Base-by-base conservation (phyloP, 2,329 filamentous ascomycete genomes). In the Parasarocladium wereldwijsianum region DNA sequence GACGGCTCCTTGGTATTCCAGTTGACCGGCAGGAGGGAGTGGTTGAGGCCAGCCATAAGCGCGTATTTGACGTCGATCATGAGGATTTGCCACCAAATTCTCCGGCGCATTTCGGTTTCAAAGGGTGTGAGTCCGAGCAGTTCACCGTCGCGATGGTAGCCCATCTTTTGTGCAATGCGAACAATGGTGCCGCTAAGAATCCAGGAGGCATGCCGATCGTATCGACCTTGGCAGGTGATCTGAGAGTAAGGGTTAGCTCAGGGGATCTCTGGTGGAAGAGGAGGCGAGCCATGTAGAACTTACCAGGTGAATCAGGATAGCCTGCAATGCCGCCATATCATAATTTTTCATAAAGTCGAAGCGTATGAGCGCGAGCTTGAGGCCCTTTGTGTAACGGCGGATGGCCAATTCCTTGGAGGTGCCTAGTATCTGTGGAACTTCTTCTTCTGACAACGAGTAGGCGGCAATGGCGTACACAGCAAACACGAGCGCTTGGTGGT, bases 131-230 rank as follows among this genome's bases (percentile, higher is more conserved):
- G 53, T 2, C 63, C 64, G 5, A 73, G 53, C 12, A 52, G 47
- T 35, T 65, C 62, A 20, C 70, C 72, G 35, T 79, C 73, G 9
- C 68, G 61, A 36, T 78, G 71, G 27, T 78, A 58, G 1, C 75
- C 75, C 60, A 79, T 73, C 43, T 74, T 73, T 43, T 76, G 68
- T 1, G 71, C 73, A 31, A 79, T 70, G 13, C 75, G 64, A 19
- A 79, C 58, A 5, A 70, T 58, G 11, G 71, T 56, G 4, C 72
- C 72, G 30, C 67, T 70, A 14, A 77, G 43, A 24, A 74, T 62
- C 67, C 70, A 76, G 4, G 66, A 57, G 2, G 66, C 64, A 38
- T 74, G 68, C 3, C 63, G 61, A 36, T 73, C 66, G 40, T 70
- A 70, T 5, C 65, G 62, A 19, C 67, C 66, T 31, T 70, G 60